phyloP scores from a whole-genome alignment of 2,329 filamentous ascomycete genomes.

The Paracoccidioides lutzii region DNA sequence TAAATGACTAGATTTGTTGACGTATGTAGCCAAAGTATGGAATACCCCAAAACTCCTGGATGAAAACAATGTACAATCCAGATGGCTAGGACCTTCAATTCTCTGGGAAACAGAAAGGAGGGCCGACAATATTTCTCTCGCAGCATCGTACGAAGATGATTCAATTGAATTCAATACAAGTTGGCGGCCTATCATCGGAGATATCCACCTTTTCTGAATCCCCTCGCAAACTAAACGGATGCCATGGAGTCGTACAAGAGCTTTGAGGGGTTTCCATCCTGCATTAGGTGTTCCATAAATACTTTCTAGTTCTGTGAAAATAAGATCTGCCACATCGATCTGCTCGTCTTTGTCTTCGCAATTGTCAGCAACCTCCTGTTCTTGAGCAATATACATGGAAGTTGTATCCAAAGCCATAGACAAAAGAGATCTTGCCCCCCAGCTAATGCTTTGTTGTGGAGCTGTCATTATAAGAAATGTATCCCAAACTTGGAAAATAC shows the following conservation, averaged over 20 bases:
- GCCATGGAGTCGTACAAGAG: constrained; percentile 30
- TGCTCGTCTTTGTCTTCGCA: constrained; percentile 20
- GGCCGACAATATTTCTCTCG: constrained; percentile 22
- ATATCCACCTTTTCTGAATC: constrained; percentile 26
- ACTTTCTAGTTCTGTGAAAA: constrained; percentile 30
- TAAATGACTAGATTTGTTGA: constrained; percentile 8
- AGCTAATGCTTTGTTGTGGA: constrained; percentile 3
- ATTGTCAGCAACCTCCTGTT: constrained; percentile 25
- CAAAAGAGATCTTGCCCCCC: constrained; percentile 25
- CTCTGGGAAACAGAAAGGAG: constrained; percentile 15
- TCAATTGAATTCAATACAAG: constrained; percentile 23
- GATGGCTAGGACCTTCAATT: constrained; percentile 11
- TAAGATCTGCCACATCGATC: constrained; percentile 29
- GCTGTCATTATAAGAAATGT: constrained; percentile 26
- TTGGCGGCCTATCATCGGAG: constrained; percentile 19
- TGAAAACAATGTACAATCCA: constrained; percentile 18
- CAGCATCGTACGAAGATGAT: constrained; percentile 24
- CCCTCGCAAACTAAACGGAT: constrained; percentile 26
- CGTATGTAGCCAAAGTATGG: constrained; percentile 21
- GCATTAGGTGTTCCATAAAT: constrained; percentile 21
- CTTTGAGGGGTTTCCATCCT: constrained; percentile 30
- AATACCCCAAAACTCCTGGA: constrained; percentile 20
- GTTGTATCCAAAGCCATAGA: constrained; percentile 25
- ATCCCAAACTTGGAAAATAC: constrained; percentile 24
- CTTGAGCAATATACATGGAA: constrained; percentile 27